These are phyloP conservation scores for Globisporangium yorkense DNA, from an alignment of 352 stramenopile species.

Conservation along the genomic window DNA sequence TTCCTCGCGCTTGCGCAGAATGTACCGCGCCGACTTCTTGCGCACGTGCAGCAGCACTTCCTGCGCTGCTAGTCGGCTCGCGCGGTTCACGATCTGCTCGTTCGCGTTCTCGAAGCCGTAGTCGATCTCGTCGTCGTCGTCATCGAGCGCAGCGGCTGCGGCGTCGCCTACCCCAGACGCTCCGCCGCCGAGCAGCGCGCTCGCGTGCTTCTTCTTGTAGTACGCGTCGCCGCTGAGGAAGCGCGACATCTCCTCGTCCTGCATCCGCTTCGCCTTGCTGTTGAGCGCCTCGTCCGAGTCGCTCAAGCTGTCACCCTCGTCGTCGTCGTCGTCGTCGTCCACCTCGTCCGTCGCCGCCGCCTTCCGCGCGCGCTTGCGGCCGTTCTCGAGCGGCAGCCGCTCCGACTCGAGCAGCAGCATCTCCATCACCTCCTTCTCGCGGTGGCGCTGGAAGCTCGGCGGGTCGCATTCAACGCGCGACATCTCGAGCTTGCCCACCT, in stretches of 20 bases:
- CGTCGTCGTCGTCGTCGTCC: slow-evolving; percentile 22
- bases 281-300: slow-evolving; percentile 26
- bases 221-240: slow-evolving; percentile 57
- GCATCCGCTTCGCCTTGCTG: slow-evolving; percentile 43
- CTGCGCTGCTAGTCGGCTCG: slow-evolving; percentile 63
- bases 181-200: slow-evolving; percentile 24
- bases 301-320: slow-evolving; percentile 23
- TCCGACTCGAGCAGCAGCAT: slow-evolving; percentile 85
- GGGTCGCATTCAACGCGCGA: slow-evolving; percentile 84
- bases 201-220: slow-evolving; percentile 58
- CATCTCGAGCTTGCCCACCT: slow-evolving; percentile 91
- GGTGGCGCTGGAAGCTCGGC: slow-evolving; percentile 83
- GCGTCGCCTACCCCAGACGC: background rate
- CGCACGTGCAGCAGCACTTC: slow-evolving; percentile 64
- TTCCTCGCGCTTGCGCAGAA: slow-evolving; percentile 71
- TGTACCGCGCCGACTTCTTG: slow-evolving; percentile 70
- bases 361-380: slow-evolving; percentile 24
- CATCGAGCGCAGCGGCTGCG: slow-evolving; percentile 15
- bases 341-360: slow-evolving; percentile 5
- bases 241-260: slow-evolving; percentile 76
- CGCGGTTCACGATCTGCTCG: slow-evolving; percentile 72
- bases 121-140: slow-evolving; percentile 72
- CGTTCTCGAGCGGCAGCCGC: slow-evolving; percentile 48
- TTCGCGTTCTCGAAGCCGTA: slow-evolving; percentile 84
- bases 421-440: slow-evolving; percentile 87